Evolutionary conservation across 1,284 basidiomycete species (phyloP).

Genomic region (Fomitopsis pinicola): DNA sequence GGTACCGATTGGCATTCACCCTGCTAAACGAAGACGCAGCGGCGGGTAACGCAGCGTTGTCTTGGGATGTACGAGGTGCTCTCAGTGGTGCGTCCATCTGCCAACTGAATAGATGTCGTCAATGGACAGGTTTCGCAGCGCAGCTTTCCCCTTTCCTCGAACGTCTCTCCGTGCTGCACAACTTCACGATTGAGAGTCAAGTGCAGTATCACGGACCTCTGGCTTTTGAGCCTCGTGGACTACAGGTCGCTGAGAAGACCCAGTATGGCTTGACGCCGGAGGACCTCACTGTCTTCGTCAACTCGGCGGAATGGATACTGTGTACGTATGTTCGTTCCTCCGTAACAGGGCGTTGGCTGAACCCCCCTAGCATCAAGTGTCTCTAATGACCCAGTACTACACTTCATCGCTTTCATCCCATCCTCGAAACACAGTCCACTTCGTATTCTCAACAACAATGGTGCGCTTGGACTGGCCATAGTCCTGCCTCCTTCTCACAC

Average conservation of each 20-base stretch:
- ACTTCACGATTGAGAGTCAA: conserved; percentile 92
- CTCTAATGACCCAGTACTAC: conserved; percentile 88
- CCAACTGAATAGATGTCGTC: not conserved
- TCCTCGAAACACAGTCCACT: conserved; percentile 68
- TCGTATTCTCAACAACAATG: conserved; percentile 54
- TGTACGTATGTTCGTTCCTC: conserved; percentile 45
- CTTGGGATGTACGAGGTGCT: conserved; percentile 71
- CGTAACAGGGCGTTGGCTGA: not conserved
- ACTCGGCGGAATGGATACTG: conserved; percentile 93
- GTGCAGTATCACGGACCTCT: conserved; percentile 90
- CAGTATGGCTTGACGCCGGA: conserved; percentile 68
- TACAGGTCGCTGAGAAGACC: conserved; percentile 30
- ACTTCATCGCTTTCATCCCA: conserved; percentile 91
- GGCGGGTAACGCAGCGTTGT: conserved; percentile 52
- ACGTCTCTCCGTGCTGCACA: conserved; percentile 68
- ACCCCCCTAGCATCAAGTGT: conserved; percentile 62
- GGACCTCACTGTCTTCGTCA: conserved; percentile 87
- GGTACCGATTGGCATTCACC: conserved; percentile 78
- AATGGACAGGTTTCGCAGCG: conserved; percentile 36
- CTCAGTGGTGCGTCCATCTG: conserved; percentile 46
- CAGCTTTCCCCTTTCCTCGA: conserved; percentile 66
- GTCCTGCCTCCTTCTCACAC: not conserved
- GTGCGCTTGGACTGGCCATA: conserved; percentile 29
- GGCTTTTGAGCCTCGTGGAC: conserved; percentile 64
- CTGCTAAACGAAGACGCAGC: conserved; percentile 85